phyloP scores from a whole-genome alignment of 176 grass and related monocot genomes.

The Zoysia pacifica region DNA sequence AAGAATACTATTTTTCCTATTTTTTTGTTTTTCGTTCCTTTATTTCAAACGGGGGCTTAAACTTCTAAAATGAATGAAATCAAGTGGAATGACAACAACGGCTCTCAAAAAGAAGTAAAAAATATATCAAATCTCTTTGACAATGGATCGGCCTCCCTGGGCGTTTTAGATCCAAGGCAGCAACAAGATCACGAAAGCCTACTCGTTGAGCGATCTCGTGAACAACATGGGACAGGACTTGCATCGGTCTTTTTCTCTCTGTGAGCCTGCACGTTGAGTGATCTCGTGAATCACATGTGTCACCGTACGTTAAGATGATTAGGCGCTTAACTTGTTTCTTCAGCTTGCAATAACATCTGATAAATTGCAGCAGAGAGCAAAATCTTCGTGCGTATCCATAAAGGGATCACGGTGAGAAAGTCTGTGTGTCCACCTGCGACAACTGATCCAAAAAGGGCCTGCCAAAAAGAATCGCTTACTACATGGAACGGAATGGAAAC shows the following conservation, averaged over 20 bases:
- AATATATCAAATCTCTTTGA: no score
- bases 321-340: background rate
- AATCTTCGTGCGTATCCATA: background rate
- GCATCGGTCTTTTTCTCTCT: no score
- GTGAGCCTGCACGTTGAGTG: background rate
- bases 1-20: no score
- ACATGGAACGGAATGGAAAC: background rate
- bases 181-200: background rate
- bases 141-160: no score
- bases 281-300: background rate
- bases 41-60: no score
- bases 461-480: background rate
- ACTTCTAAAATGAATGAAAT: no score
- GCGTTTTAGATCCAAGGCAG: background rate
- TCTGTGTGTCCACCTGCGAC: background rate
- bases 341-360: background rate
- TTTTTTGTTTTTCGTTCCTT: no score
- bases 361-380: background rate
- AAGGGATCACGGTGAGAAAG: background rate
- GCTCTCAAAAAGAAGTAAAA: no score
- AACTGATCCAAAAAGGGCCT: background rate
- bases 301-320: background rate
- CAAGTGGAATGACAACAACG: no score
- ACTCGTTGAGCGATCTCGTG: background rate
- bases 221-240: no score